Base-by-base conservation (phyloP, 1,284 basidiomycete species). In the Ganoderma lucidum region DNA sequence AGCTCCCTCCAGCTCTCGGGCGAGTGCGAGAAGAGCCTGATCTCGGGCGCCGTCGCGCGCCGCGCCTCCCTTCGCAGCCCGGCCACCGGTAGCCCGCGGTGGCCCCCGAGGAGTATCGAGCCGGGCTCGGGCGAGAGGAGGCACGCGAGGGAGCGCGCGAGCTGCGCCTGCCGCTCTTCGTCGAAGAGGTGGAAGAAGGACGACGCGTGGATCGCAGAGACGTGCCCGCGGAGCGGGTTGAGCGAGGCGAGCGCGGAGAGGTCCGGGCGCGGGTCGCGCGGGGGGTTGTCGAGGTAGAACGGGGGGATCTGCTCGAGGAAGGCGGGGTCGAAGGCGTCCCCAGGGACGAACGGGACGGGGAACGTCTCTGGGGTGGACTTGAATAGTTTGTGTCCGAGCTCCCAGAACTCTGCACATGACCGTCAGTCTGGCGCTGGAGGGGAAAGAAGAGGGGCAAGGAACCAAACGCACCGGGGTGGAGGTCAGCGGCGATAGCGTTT, bases 161-260 rank as follows among this genome's bases (percentile, higher is more conserved):
- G 77, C 39, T 80, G 59, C n/a, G 75, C 62, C 74, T 87, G 85
- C 30, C 77, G 64, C 10, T 79, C 80, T 69, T 84, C 80, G 53
- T 78, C 71, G 75, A 87, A 87, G 19, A 86, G 78, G 71, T 87
- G 85, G 74, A 87, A 87, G 73, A 87, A 81, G 0, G 81, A 76
- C 10, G 82, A 82, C 6, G 82, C 79, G 71, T 85, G 82, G 48
- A 87, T 83, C 6, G 80, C 83, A 10, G 83, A 82, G 48, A 84
- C 73, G 68, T 81, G 80, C 12, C 83, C 82, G 58, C 80, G 81
- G 3, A 87, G 79, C 2, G 81, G 80, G 17, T 76, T 84, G 41
- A 86, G 78, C 15, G 78, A 78, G 2, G 73, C 80, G n/a, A 85
- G 69, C 8, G 72, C 65, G 32, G 70, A 68, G 8, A 85, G 77